Evolutionary conservation across 371 early-diverging fungal species (phyloP), one percentile per base, ranked within the genome.

Genomic region (Syncephalastrum racemosum): DNA sequence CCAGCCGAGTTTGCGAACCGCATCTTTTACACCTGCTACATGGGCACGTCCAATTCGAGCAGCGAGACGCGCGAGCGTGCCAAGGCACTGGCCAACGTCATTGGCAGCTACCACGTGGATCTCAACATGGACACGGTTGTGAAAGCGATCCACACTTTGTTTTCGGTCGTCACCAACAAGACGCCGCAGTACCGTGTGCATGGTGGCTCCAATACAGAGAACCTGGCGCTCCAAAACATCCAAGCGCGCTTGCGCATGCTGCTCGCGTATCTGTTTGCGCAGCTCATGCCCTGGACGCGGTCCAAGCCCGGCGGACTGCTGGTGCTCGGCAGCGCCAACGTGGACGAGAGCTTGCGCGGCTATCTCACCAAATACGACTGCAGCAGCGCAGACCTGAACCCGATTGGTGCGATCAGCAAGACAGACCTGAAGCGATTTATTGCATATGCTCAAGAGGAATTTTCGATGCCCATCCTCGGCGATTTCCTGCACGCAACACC

Each of bases 341-440:
- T 97, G 0, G 99, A 99, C 66, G 98, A 99, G 77, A 88, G 90
- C 58, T 75, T 99, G 50, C 85, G 97, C 46, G 99, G 98, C 3
- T 97, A 99, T 60, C 84, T 96, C 44, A 99, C 99, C 25, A 99
- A 99, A 64, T 98, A 98, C 71, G 98, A 99, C 63, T 97, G 98
- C 62, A 95, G 97, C 15, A 92, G 92, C 67, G 99, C 97, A 0
- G 98, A 98, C 71, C 72, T 99, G 27, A 98, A 98, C 59, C 98
- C 98, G 0, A 96, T 98, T 59, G 98, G 99, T 13, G 92, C 89
- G 3, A 93, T 99, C 58, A 88, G 91, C 71, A 97, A 99, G 69
- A 70, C 70, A 0, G 98, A 99, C 71, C 79, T 99, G 45, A 82
- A 90, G 40, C 71, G 81, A 1, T 98, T 93, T 60, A 89, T 99